Conservation (phyloP, 306 rosid species). For the Rosa chinensis region DNA sequence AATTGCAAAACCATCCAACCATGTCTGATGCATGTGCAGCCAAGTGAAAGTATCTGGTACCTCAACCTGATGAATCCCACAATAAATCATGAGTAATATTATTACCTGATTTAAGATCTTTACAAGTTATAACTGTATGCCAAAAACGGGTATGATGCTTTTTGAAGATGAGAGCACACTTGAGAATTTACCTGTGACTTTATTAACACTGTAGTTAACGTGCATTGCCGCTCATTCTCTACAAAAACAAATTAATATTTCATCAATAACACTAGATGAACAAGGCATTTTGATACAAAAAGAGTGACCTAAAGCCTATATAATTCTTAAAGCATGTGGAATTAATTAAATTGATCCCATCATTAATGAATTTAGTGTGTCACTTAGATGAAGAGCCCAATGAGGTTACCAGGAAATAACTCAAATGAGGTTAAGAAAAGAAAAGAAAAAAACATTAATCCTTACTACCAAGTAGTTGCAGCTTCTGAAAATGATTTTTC, state of each 20-base stretch:
- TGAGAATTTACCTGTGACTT: slow-evolving; percentile 45
- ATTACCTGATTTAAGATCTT: neutral
- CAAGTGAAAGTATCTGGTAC: slow-evolving; percentile 43
- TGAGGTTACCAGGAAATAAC: neutral
- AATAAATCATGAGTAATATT: slow-evolving; percentile 14
- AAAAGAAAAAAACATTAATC: neutral
- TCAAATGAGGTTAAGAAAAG: neutral
- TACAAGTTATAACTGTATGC: neutral
- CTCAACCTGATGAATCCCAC: slow-evolving; percentile 43
- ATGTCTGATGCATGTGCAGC: slow-evolving; percentile 75
- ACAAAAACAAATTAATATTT: slow-evolving; percentile 10
- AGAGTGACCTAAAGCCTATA: neutral
- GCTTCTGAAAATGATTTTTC: neutral
- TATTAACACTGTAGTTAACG: slow-evolving; percentile 63
- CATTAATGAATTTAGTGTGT: neutral
- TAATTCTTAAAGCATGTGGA: neutral
- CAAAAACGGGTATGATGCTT: slow-evolving; percentile 5
- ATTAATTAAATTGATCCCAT: neutral
- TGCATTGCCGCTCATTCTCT: slow-evolving; percentile 48
- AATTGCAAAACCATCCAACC: slow-evolving; percentile 52
- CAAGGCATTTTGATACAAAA: neutral
- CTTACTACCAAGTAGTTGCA: neutral
- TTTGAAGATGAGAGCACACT: neutral
- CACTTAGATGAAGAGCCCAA: neutral
- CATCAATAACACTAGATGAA: slow-evolving; percentile 4